phyloP scores from a whole-genome alignment of 176 grass and related monocot species.

The Carex parvula region DNA sequence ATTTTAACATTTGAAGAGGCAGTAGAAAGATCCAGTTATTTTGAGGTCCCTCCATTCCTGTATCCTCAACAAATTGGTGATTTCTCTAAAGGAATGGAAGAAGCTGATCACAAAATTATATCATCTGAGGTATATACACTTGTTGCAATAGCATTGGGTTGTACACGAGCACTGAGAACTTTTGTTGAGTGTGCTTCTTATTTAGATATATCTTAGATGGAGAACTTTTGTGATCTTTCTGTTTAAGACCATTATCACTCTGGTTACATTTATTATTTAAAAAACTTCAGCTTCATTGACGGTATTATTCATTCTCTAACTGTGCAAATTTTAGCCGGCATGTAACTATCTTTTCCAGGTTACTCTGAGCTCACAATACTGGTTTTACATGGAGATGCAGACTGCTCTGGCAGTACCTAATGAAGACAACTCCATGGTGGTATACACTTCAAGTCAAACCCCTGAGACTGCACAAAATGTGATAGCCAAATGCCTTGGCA shows the following conservation, averaged over 20 bases:
- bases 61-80: conserved; percentile 54
- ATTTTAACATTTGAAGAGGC: conserved; percentile 81
- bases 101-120: conserved; percentile 82
- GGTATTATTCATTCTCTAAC: conserved; percentile 21
- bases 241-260: background rate
- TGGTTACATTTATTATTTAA: background rate
- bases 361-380: conserved; percentile 83
- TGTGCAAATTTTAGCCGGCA: conserved; percentile 27
- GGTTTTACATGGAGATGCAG: conserved; percentile 97
- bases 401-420: conserved; percentile 79
- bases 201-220: conserved; percentile 4
- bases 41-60: conserved; percentile 38
- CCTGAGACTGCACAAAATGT: conserved; percentile 54
- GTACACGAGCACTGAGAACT: background rate
- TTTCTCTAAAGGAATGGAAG: conserved; percentile 63
- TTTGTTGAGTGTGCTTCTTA: conserved; percentile 14
- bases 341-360: conserved; percentile 44
- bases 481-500: conserved; percentile 77
- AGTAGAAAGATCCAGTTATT: conserved; percentile 50
- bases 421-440: conserved; percentile 78
- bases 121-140: conserved; percentile 27
- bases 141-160: background rate
- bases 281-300: conserved; percentile 5
- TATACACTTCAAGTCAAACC: conserved; percentile 79
- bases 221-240: conserved; percentile 13